A percentile compares a stretch with the other conserved stretches of the same genome.
phyloP scores from a whole-genome alignment of 441 rosid genomes.

The Flueggea neowawraea region DNA sequence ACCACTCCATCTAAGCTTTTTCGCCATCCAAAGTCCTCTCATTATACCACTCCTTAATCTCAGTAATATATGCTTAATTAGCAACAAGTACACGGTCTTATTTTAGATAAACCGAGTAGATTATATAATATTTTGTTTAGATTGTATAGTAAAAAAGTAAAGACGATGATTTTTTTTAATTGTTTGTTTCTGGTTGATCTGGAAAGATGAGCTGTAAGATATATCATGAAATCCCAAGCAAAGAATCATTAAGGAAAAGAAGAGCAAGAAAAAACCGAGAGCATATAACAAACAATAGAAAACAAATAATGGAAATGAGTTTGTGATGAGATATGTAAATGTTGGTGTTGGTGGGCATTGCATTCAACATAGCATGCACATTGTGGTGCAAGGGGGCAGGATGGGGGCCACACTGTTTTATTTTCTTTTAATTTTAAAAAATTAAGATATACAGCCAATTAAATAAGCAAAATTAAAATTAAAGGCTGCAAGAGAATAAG shows the following conservation, averaged over 20 bases:
- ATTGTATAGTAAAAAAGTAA: too few relatives aligned
- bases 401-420: constrained; percentile 19
- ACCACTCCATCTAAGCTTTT: too few relatives aligned
- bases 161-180: too few relatives aligned
- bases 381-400: constrained; percentile 15
- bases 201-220: too few relatives aligned
- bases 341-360: neutral
- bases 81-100: too few relatives aligned
- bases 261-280: neutral
- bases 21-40: too few relatives aligned
- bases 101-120: too few relatives aligned
- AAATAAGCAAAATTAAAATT: neutral
- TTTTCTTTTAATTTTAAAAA: neutral
- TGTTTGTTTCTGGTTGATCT: too few relatives aligned
- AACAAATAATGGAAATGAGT: constrained; percentile 12
- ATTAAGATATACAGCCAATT: neutral
- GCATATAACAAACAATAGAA: constrained; percentile 13
- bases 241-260: neutral
- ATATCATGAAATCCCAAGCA: too few relatives aligned
- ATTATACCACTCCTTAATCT: too few relatives aligned
- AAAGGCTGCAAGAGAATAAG: constrained; percentile 35
- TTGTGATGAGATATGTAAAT: neutral
- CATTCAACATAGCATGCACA: neutral
- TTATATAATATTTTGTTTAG: too few relatives aligned
- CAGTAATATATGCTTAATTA: too few relatives aligned